Evolutionary conservation across 2,329 filamentous ascomycete species (phyloP).

Genomic region (Diaporthe eres): DNA sequence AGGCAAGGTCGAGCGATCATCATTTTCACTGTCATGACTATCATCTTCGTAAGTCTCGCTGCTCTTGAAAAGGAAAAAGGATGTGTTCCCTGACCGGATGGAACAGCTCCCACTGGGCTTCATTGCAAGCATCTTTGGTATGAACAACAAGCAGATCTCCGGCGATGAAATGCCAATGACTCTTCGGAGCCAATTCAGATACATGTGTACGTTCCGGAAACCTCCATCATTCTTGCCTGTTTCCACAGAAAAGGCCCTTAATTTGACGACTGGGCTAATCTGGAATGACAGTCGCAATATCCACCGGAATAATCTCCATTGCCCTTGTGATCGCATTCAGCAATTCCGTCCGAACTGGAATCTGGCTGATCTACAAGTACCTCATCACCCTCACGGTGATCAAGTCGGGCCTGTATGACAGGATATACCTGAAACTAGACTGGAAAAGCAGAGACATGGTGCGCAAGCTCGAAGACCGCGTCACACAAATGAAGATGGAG

Average conservation of each 20-base stretch:
- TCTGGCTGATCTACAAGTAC: constrained; percentile 29
- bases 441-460: not conserved
- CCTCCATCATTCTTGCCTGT: too few relatives aligned
- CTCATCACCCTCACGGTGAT: not conserved
- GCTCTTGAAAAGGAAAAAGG: too few relatives aligned
- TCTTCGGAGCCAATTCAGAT: not conserved
- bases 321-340: constrained; percentile 16
- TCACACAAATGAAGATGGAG: not conserved
- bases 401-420: not conserved
- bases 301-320: not conserved
- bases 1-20: constrained; percentile 51
- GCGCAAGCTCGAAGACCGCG: not conserved
- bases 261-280: too few relatives aligned
- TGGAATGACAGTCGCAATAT: constrained; percentile 4
- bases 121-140: constrained; percentile 35
- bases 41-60: constrained; percentile 48
- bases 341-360: not conserved
- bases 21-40: constrained; percentile 52
- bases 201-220: constrained; percentile 3
- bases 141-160: constrained; percentile 16
- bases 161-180: not conserved
- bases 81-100: too few relatives aligned
- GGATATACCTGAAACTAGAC: not conserved
- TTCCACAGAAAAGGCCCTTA: too few relatives aligned
- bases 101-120: not conserved